A percentile compares a stretch with the other conserved stretches of the same genome.
Conservation (phyloP, 345 rosid genomes). For the Pseudoturritis turrita region DNA sequence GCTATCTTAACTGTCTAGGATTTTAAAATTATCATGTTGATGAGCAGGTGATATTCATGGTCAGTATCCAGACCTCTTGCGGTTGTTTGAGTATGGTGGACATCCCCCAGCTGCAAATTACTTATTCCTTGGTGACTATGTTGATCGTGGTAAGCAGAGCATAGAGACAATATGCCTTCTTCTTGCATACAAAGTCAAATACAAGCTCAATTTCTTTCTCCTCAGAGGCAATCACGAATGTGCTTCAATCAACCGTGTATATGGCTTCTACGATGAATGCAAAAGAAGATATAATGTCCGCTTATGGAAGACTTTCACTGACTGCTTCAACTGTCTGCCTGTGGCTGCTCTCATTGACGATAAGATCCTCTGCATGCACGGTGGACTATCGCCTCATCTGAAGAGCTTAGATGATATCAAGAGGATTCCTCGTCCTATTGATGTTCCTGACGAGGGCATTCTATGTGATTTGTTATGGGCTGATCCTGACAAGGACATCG, state of each 20-base stretch:
- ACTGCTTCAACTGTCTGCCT: constrained; percentile 50
- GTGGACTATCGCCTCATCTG: constrained; percentile 3
- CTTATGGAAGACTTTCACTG: constrained; percentile 68
- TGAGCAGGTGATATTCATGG: constrained; percentile 14
- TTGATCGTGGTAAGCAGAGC: constrained; percentile 20
- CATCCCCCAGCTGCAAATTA: constrained; percentile 8
- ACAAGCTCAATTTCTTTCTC: constrained; percentile 13
- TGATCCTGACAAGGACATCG: constrained; percentile 1
- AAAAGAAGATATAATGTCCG: constrained; percentile 70
- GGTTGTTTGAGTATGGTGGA: constrained; percentile 10
- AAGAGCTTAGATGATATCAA: constrained; percentile 16
- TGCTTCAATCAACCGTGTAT: constrained; percentile 68
- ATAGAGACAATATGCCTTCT: constrained; percentile 58
- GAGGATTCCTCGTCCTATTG: constrained; percentile 12
- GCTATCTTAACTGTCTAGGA: neutral
- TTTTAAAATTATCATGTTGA: neutral
- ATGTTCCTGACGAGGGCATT: constrained; percentile 15
- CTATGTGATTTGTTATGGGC: constrained; percentile 17
- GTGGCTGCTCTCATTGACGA: constrained; percentile 15
- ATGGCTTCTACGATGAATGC: constrained; percentile 73
- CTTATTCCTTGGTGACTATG: constrained; percentile 11
- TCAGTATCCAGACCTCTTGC: constrained; percentile 19
- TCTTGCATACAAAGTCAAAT: constrained; percentile 13
- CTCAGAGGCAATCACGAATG: constrained; percentile 65
- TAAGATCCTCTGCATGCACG: constrained; percentile 17